Conservation (phyloP, 2,329 filamentous ascomycete species). For the Cryphonectria japonica region DNA sequence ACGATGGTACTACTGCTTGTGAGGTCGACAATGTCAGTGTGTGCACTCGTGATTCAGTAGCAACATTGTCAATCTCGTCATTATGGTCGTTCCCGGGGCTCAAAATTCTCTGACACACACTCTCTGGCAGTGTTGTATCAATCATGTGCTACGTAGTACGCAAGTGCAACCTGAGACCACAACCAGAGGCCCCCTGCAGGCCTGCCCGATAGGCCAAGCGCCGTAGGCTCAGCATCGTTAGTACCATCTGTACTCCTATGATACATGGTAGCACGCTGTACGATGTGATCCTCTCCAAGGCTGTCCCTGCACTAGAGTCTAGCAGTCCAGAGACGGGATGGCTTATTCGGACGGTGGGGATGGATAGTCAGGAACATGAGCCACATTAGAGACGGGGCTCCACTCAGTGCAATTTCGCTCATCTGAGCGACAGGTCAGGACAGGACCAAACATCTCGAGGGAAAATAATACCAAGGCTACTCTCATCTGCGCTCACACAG, state of each 20-base stretch:
- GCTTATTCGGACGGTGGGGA: neutral
- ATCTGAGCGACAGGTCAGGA: neutral
- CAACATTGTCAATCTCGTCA: neutral
- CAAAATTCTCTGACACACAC: neutral
- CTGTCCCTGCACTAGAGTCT: neutral
- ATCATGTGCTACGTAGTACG: neutral
- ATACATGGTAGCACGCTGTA: neutral
- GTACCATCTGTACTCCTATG: too few relatives aligned
- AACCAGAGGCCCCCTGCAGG: neutral
- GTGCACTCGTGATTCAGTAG: neutral
- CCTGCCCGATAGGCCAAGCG: neutral
- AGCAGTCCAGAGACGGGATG: neutral
- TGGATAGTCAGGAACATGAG: constrained; percentile 15
- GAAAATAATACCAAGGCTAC: neutral
- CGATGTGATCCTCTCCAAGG: neutral
- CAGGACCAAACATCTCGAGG: neutral
- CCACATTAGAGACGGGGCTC: constrained; percentile 8
- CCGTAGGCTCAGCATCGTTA: neutral
- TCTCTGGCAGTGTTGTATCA: neutral
- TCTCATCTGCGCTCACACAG: neutral
- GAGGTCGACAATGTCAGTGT: neutral
- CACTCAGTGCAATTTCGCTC: constrained; percentile 10
- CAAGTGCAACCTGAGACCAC: neutral
- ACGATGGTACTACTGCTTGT: neutral
- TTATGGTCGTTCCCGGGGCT: neutral